Evolutionary conservation across 257 asterid genomes (phyloP), one percentile per base, ranked within the genome.

Genomic region (Fraxinus americana): DNA sequence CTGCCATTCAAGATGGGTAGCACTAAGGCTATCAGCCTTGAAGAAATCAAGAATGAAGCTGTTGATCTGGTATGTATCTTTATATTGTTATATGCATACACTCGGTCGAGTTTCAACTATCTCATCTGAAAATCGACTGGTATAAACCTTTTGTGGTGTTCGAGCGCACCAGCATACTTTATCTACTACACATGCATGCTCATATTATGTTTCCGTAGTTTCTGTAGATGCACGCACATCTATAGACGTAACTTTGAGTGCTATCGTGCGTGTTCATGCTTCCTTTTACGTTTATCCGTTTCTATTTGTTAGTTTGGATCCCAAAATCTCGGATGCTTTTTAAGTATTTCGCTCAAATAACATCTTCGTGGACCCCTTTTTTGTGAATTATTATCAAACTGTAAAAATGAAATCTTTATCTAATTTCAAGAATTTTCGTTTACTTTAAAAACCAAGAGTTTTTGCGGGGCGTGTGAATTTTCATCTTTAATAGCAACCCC

Each of bases 31-130:
- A 50, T 89, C 88, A 90, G 89, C 67, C 97, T 93, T 36, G 98
- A 93, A 69, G 94, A 92, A 87, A 93, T 93, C 0, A 93, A 90
- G 73, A 93, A 92, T 75, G 98, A 93, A 81, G 92, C 97, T 69
- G 97, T 93, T 79, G 98, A 93, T 89, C 83, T 89, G 91, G 93
- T 87, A 68, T 19, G 78, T 82, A 19, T 54, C 0, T 11, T 2
- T 27, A 12, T 63, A 17, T 61, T 8, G 32, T 23, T 61, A 61
- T 63, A 0, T 23, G 7, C 27, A 63, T 27, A 12, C 17, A 3
- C 8, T 2, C 35, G 27, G 36, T 21, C 50, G 4, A 0, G 16
- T 43, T 43, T 43, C 50, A 11, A 43, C 50, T 43, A 12, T 43
- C 50, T 11, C 50, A 43, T 43, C 16, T 43, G 1, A 43, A 43